Evolutionary conservation across 257 asterid genomes (phyloP).

Genomic region (Nicotiana sylvestris): DNA sequence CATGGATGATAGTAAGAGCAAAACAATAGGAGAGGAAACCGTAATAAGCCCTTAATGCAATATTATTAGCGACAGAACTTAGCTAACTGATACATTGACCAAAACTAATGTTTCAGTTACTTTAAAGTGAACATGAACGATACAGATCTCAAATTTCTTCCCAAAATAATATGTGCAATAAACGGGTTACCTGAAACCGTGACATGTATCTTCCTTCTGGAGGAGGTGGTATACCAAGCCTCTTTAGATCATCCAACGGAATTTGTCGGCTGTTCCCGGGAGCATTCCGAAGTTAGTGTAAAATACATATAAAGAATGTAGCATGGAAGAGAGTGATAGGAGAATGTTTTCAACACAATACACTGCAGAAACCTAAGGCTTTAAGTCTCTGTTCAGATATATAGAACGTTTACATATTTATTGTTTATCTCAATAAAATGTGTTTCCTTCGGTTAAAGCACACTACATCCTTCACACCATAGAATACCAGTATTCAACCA

Average conservation of each 20-base stretch:
- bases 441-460: background rate
- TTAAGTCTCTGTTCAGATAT: background rate
- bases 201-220: constrained; percentile 89
- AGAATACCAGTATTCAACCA: background rate
- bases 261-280: constrained; percentile 52
- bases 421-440: background rate
- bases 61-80: background rate
- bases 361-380: background rate
- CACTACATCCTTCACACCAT: background rate
- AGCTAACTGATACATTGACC: background rate
- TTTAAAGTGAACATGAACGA: background rate
- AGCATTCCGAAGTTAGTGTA: background rate
- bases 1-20: background rate
- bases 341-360: background rate
- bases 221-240: constrained; percentile 87
- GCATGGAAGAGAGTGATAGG: background rate
- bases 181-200: constrained; percentile 55
- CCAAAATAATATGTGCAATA: background rate
- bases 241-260: constrained; percentile 75
- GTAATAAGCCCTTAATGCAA: background rate
- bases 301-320: background rate
- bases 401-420: background rate
- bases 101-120: background rate
- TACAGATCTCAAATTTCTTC: background rate
- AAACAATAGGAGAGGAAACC: background rate